phyloP scores from a whole-genome alignment of 1,284 basidiomycete species.

The Malassezia obtusa region DNA sequence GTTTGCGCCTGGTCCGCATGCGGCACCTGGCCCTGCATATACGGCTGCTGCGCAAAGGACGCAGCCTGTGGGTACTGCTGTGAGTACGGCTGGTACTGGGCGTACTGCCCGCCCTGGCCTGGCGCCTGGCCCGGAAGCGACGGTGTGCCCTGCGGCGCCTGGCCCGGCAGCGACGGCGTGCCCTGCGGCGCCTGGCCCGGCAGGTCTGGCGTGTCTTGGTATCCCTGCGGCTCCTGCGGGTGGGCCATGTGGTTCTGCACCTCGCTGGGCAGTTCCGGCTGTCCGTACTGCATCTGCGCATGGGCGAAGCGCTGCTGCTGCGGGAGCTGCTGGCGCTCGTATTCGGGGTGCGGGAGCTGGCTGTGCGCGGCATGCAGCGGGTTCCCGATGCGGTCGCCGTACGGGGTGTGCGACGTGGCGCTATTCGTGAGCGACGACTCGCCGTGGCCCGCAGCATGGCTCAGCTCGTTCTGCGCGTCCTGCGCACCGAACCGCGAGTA shows the following conservation, averaged over 20 bases:
- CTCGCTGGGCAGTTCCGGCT: not conserved
- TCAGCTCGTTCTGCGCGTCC: not conserved
- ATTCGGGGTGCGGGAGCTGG: not conserved
- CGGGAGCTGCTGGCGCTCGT: not conserved
- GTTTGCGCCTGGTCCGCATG: not conserved
- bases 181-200: not conserved
- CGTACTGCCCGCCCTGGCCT: not conserved
- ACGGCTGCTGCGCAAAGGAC: not conserved
- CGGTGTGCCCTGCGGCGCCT: not conserved
- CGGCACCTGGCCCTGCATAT: not conserved
- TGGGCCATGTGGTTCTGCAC: not conserved
- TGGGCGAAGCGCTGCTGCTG: not conserved
- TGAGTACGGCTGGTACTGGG: not conserved
- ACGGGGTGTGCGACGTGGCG: not conserved
- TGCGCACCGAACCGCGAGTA: not conserved
- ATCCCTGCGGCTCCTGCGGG: not conserved
- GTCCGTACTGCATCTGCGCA: not conserved
- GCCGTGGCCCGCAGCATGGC: not conserved
- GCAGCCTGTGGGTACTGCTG: not conserved
- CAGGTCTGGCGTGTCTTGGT: too few species aligned
- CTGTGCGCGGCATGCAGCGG: not conserved
- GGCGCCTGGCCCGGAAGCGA: too few species aligned
- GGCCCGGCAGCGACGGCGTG: not conserved
- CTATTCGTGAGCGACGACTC: not conserved
- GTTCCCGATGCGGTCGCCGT: not conserved